Evolutionary conservation across 2,329 filamentous ascomycete genomes (phyloP), one percentile per base, ranked within the genome.

Genomic region (Dryadomyces sulphureus): DNA sequence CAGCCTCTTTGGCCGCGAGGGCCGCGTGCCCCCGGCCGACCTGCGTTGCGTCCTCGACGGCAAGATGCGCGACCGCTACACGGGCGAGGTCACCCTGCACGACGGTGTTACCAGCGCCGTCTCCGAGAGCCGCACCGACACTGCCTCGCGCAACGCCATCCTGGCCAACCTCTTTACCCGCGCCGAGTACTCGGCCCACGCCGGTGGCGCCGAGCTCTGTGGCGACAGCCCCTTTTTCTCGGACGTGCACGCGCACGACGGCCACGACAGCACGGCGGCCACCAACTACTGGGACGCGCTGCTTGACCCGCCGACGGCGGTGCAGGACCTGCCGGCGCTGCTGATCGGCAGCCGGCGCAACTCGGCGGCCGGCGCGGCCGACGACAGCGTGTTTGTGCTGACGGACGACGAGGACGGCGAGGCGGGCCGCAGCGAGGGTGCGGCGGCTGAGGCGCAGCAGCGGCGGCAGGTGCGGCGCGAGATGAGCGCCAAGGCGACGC

Each of bases 1-100:
- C 58, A 77, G 77, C 52, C 63, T 77, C 42, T 88, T 88, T 50
- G 84, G 83, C 1, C 77, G 85, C 38, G 81, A 85, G 49, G 81
- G 81, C 1, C 68, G 72, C 46, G 78, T 85, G 17, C 79, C 83
- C 2, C 62, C 69, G 1, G 77, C 75, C 14, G 79, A 85, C 48
- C 63, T 69, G 25, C 70, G 69, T n/a, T 69, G 75, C 46, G 69
- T 63, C 11, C 73, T 78, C 41, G 74, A 84, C 53, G 84, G 82
- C 47, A 88, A 89, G 58, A 65, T 22, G 27, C 27, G 20, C 27
- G 19, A 43, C 41, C 27, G 27, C 19, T 16, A 5, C 19, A 22
- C 41, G 1, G 40, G 40, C 40, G 40, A 83, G 41, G 66, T 82
- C 46, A 69, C 79, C 38, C 65, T 89, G 14, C 63, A 70, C 1